A percentile compares a stretch with the other conserved stretches of the same genome.
Conservation (phyloP, 371 early-diverging fungal species). For the Neoconidiobolus thromboides region DNA sequence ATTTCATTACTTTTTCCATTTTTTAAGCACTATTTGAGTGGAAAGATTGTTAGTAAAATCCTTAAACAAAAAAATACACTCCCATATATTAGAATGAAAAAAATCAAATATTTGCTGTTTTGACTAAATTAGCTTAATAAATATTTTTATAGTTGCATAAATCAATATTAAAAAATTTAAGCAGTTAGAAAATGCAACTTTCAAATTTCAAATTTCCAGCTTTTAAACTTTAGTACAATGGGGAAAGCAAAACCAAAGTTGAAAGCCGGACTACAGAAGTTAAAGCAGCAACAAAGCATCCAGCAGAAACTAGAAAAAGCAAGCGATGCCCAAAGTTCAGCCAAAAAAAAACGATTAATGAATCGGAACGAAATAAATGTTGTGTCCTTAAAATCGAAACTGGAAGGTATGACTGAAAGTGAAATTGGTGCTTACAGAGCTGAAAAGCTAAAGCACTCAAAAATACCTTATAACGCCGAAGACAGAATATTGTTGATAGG, state of each 20-base stretch:
- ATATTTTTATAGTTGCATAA: too few relatives aligned
- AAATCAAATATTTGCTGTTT: too few relatives aligned
- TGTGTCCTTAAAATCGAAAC: not conserved
- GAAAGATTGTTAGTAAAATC: too few relatives aligned
- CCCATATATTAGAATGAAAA: too few relatives aligned
- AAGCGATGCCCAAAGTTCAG: not conserved
- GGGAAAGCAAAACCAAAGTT: not conserved
- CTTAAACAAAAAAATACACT: too few relatives aligned
- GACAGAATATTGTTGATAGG: constrained; percentile 4
- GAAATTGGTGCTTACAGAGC: not conserved
- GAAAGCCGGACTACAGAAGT: not conserved
- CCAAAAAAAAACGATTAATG: not conserved
- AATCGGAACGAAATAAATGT: not conserved
- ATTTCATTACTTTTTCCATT: too few relatives aligned
- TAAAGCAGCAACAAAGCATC: not conserved
- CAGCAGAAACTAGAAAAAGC: not conserved
- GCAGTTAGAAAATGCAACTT: too few relatives aligned
- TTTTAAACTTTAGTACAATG: not conserved
- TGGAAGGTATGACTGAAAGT: not conserved
- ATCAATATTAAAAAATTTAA: too few relatives aligned
- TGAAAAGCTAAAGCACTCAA: constrained; percentile 2
- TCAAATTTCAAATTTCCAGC: too few relatives aligned
- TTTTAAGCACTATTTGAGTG: too few relatives aligned
- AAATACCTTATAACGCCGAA: not conserved
- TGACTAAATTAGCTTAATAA: too few relatives aligned